A percentile compares a stretch with the other conserved stretches of the same genome.
Conservation (phyloP, 1,284 basidiomycete genomes). For the Irpex sp. region DNA sequence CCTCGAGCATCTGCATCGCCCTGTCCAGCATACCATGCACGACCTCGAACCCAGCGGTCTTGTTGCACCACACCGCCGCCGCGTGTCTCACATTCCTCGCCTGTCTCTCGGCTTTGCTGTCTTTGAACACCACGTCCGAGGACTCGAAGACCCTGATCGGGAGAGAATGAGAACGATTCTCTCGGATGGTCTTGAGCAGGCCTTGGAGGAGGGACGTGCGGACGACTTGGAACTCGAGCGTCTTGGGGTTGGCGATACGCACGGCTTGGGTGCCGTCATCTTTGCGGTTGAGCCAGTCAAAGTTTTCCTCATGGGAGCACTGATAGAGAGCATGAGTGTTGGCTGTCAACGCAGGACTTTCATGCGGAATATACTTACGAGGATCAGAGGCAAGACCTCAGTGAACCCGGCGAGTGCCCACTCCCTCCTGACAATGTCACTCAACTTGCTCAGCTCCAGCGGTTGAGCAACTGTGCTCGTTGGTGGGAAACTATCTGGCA, state of each 20-base stretch:
- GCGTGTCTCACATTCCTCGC: conserved; percentile 90
- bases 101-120: conserved; percentile 82
- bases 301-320: conserved; percentile 99
- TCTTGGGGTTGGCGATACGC: conserved; percentile 96
- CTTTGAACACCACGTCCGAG: conserved; percentile 94
- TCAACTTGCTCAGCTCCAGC: conserved; percentile 90
- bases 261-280: conserved; percentile 89
- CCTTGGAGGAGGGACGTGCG: conserved; percentile 96
- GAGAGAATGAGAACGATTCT: conserved; percentile 94
- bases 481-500: conserved; percentile 91
- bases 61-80: conserved; percentile 95
- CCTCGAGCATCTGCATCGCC: conserved; percentile 94
- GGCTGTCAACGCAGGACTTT: conserved; percentile 1
- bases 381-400: conserved; percentile 93
- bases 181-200: conserved; percentile 95
- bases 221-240: conserved; percentile 97
- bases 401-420: conserved; percentile 97
- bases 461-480: conserved; percentile 98
- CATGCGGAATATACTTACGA: conserved; percentile 59
- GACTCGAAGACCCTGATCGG: conserved; percentile 96
- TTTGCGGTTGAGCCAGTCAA: conserved; percentile 88
- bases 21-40: conserved; percentile 95
- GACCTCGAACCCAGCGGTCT: conserved; percentile 96
- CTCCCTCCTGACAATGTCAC: conserved; percentile 90
- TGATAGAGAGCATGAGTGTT: conserved; percentile 35